Evolutionary conservation across 768 basidiomycete genomes (phyloP).

Genomic region (Exidia glandulosa): DNA sequence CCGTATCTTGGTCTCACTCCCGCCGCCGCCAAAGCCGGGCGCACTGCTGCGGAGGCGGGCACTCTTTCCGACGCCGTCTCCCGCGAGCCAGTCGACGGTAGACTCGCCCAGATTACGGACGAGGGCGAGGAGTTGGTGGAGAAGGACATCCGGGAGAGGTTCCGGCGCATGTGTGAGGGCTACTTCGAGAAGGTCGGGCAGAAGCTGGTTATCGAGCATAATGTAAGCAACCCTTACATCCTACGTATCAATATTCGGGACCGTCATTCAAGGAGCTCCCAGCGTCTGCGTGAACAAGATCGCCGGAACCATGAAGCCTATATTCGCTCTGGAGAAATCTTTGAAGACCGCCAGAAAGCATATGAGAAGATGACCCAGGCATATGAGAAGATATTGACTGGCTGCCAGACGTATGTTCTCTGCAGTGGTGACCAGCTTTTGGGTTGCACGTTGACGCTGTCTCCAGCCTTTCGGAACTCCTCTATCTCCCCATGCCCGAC

Average conservation of each 20-base stretch:
- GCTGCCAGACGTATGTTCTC: slow-evolving; percentile 67
- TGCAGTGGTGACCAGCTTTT: slow-evolving; percentile 5
- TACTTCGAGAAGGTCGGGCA: slow-evolving; percentile 90
- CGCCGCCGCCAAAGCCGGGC: slow-evolving; percentile 40
- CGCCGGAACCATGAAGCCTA: slow-evolving; percentile 97
- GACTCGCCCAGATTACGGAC: slow-evolving; percentile 5
- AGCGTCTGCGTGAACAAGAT: slow-evolving; percentile 97
- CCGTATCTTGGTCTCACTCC: slow-evolving; percentile 77
- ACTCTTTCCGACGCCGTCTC: background rate
- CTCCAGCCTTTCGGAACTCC: slow-evolving; percentile 82
- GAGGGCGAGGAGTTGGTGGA: slow-evolving; percentile 66
- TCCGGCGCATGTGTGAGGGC: slow-evolving; percentile 85
- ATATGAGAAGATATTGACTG: slow-evolving; percentile 84
- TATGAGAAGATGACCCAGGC: slow-evolving; percentile 98
- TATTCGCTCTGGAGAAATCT: slow-evolving; percentile 97
- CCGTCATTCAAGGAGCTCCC: slow-evolving; percentile 1
- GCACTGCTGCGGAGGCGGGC: slow-evolving; percentile 26
- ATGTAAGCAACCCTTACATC: too few species aligned
- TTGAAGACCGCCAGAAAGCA: slow-evolving; percentile 96
- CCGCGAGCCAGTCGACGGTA: background rate
- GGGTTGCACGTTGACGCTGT: slow-evolving; percentile 1
- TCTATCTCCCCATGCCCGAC: slow-evolving; percentile 68
- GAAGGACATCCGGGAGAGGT: slow-evolving; percentile 74
- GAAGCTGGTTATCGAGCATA: slow-evolving; percentile 85
- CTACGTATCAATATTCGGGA: slow-evolving; percentile 4